Percentiles rank a stretch among this genome's conserved stretches.
Evolutionary conservation across 345 rosid species (phyloP).

Genomic region (Eucalyptus marginata): DNA sequence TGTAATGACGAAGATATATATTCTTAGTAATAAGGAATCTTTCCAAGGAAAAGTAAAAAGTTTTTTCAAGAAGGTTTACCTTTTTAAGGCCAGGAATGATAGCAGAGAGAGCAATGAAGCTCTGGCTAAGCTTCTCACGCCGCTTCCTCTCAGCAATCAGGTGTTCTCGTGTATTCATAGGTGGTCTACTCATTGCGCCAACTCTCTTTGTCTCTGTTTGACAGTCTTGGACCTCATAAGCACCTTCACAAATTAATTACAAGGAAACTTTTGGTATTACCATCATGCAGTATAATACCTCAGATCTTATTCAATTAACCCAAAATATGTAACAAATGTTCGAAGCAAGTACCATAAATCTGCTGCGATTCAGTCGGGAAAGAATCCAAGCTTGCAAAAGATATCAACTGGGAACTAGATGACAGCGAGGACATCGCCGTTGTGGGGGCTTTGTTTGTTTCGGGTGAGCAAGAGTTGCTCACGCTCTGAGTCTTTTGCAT

Average conservation of each 20-base stretch:
- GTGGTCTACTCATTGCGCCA: constrained; percentile 17
- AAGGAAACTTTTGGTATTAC: background rate
- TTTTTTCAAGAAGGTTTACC: constrained; percentile 1
- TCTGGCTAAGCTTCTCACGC: constrained; percentile 60
- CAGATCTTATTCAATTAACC: background rate
- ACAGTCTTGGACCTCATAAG: background rate
- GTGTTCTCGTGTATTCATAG: constrained; percentile 54
- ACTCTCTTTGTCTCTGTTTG: background rate
- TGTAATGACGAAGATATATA: background rate
- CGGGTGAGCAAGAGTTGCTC: constrained; percentile 12
- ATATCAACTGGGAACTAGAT: constrained; percentile 24
- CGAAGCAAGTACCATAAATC: background rate
- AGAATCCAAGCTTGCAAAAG: constrained; percentile 18
- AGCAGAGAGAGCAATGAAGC: constrained; percentile 59
- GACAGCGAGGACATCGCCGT: constrained; percentile 8
- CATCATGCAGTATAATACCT: background rate
- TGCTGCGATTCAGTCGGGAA: background rate
- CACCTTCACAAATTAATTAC: background rate
- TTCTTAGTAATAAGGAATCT: background rate
- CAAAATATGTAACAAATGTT: background rate
- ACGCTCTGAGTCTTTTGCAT: constrained; percentile 13
- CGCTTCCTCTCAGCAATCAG: constrained; percentile 74
- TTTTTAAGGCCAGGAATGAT: constrained; percentile 74
- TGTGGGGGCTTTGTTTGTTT: background rate
- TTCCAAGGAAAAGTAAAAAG: background rate